A percentile compares a stretch with the other conserved stretches of the same genome.
Evolutionary conservation across 805 yeast genomes (phyloP).

Genomic region (Candida incommunis): DNA sequence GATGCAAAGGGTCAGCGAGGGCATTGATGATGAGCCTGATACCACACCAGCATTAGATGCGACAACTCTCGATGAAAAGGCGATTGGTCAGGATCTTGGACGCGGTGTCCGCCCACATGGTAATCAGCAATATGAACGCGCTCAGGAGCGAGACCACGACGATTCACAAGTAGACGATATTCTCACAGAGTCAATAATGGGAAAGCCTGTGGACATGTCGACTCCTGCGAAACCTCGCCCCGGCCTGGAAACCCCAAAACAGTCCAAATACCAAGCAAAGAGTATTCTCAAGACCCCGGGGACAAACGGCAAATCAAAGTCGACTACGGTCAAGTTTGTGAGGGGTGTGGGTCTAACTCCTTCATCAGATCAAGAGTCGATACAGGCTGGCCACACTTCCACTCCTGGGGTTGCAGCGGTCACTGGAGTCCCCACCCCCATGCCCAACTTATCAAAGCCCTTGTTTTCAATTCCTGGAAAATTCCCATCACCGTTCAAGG

Average conservation of each 20-base stretch:
- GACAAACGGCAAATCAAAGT: neutral
- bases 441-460: neutral
- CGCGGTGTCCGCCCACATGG: too few species aligned
- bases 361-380: neutral
- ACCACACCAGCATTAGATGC: neutral
- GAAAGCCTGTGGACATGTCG: neutral
- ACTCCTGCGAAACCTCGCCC: too few species aligned
- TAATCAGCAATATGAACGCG: too few species aligned
- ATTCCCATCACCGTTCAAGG: neutral
- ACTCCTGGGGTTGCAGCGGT: neutral
- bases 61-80: too few species aligned
- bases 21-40: neutral
- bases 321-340: neutral
- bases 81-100: too few species aligned
- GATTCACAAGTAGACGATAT: too few species aligned
- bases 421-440: neutral
- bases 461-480: neutral
- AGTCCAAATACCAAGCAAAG: neutral
- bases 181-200: neutral
- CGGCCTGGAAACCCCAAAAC: neutral
- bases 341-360: neutral
- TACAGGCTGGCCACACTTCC: too few species aligned
- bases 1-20: neutral
- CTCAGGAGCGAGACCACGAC: too few species aligned
- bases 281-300: slow-evolving; percentile 1